Percentiles rank a stretch among this genome's conserved stretches.
Evolutionary conservation across 2,329 filamentous ascomycete species (phyloP).

Genomic region (Dothideomycetes sp.): DNA sequence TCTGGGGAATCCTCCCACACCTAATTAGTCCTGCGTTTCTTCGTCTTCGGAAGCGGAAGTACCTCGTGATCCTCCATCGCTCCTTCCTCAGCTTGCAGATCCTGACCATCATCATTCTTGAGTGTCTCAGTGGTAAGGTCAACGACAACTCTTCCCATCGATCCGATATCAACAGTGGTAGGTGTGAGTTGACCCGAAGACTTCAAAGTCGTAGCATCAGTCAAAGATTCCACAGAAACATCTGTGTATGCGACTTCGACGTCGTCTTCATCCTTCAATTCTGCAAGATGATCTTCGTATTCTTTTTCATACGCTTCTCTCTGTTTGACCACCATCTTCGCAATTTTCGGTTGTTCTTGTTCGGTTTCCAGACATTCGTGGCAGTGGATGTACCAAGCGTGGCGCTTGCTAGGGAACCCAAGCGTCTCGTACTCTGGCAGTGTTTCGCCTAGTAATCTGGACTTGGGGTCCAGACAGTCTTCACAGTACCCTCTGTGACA

Average conservation of each 20-base stretch:
- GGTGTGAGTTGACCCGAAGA: slow-evolving; percentile 7
- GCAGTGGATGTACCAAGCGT: slow-evolving; percentile 47
- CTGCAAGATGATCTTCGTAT: background rate
- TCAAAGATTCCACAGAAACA: slow-evolving; percentile 6
- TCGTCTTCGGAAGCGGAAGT: background rate
- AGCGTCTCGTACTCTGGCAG: slow-evolving; percentile 46
- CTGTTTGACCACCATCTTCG: background rate
- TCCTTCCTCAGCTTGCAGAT: background rate
- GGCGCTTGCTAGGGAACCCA: slow-evolving; percentile 31
- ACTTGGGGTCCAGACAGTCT: slow-evolving; percentile 45
- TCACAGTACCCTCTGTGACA: slow-evolving; percentile 50
- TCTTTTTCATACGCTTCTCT: background rate
- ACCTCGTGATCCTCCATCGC: background rate
- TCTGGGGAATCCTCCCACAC: too few species aligned
- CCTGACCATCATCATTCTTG: background rate
- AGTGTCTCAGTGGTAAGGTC: background rate
- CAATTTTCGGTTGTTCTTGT: slow-evolving; percentile 18
- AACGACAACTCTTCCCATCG: too few species aligned
- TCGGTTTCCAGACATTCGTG: slow-evolving; percentile 34
- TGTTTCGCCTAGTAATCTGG: slow-evolving; percentile 42
- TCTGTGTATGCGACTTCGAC: background rate
- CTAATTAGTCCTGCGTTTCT: slow-evolving; percentile 11
- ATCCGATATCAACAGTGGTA: too few species aligned
- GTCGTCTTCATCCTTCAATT: background rate
- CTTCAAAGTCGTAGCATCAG: slow-evolving; percentile 5